These are phyloP conservation scores for Podospora didyma DNA, from an alignment of 495 filamentous ascomycete species.

Conservation along the genomic window DNA sequence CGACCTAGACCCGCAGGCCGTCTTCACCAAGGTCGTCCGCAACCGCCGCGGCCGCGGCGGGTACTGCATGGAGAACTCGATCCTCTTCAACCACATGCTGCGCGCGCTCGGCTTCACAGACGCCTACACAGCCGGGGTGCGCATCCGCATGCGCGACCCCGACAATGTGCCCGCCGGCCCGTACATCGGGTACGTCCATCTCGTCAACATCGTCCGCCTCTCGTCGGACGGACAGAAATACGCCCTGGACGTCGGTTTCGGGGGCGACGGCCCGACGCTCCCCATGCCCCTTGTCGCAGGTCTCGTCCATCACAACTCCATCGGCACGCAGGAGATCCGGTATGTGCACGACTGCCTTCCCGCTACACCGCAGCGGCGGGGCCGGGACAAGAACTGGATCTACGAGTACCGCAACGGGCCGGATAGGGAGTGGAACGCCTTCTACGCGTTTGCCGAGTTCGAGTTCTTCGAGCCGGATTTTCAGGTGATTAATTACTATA, in stretches of 20 bases:
- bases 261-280: constrained; percentile 53
- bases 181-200: constrained; percentile 51
- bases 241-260: constrained; percentile 62
- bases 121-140: constrained; percentile 41
- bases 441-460: constrained; percentile 56
- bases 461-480: constrained; percentile 63
- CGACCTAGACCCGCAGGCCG: constrained; percentile 46
- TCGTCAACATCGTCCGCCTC: constrained; percentile 54
- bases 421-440: constrained; percentile 47
- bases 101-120: constrained; percentile 52
- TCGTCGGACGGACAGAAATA: constrained; percentile 34
- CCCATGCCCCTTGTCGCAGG: constrained; percentile 50
- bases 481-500: constrained; percentile 54
- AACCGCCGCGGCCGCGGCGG: constrained; percentile 53
- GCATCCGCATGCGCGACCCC: constrained; percentile 22
- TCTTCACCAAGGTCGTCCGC: constrained; percentile 61
- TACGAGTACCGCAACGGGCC: constrained; percentile 54
- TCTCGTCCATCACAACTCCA: constrained; percentile 31
- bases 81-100: constrained; percentile 59
- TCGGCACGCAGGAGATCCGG: constrained; percentile 49
- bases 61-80: constrained; percentile 67
- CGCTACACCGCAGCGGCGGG: constrained; percentile 35
- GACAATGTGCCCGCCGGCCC: constrained; percentile 31
- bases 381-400: constrained; percentile 52
- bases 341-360: constrained; percentile 44